These are phyloP conservation scores for Ascoidea rubescens DNA, from an alignment of 805 yeast genomes.

Conservation along the genomic window DNA sequence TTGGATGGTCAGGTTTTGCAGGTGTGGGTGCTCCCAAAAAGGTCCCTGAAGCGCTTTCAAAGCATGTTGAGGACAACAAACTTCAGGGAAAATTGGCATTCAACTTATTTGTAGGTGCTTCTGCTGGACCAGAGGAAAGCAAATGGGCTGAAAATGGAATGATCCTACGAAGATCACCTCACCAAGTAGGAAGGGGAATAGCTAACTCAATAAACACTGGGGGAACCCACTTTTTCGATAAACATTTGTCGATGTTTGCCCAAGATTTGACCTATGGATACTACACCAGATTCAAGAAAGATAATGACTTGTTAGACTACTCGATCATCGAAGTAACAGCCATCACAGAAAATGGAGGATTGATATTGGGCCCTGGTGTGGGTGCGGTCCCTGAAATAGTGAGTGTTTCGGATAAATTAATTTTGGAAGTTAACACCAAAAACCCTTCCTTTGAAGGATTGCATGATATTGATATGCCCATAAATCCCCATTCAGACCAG, in stretches of 20 bases:
- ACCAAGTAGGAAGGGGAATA: constrained; percentile 95
- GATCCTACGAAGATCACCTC: constrained; percentile 88
- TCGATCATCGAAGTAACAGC: constrained; percentile 94
- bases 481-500: constrained; percentile 82
- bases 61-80: constrained; percentile 77
- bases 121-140: constrained; percentile 93
- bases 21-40: constrained; percentile 98
- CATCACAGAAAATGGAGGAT: constrained; percentile 84
- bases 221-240: constrained; percentile 78
- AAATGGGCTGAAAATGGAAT: constrained; percentile 85
- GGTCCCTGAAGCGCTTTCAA: constrained; percentile 75
- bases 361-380: constrained; percentile 96
- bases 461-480: constrained; percentile 90
- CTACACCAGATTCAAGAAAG: constrained; percentile 46
- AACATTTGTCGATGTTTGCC: constrained; percentile 96
- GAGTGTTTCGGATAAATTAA: constrained; percentile 70
- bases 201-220: constrained; percentile 82
- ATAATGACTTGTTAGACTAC: constrained; percentile 57
- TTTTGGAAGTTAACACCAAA: constrained; percentile 83
- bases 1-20: constrained; percentile 98
- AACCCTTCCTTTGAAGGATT: constrained; percentile 92
- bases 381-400: constrained; percentile 94
- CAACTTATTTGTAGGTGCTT: constrained; percentile 91
- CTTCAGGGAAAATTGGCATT: constrained; percentile 77
- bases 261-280: constrained; percentile 93